Evolutionary conservation across 2,329 filamentous ascomycete species (phyloP), one percentile per base, ranked within the genome.

Genomic region (Pseudocercospora fijiensis): DNA sequence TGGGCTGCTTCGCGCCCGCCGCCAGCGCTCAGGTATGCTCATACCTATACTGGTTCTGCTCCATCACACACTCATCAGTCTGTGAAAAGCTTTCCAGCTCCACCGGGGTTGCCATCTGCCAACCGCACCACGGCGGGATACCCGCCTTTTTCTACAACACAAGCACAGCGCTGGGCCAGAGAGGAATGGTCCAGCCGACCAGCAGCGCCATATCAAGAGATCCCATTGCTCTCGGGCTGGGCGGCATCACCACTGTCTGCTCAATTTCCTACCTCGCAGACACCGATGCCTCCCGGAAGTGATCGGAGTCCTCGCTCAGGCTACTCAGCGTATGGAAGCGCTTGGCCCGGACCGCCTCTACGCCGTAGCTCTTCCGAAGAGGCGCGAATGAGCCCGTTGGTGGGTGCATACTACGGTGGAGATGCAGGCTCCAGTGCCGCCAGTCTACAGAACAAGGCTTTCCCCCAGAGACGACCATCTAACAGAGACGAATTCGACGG

Each of bases 401-500:
- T 65, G 20, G 67, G 66, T 57, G 53, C 28, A 18, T 67, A 70
- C 60, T 74, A 70, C 61, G 66, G 65, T 37, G 67, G 65, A 58
- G 71, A 71, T 26, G 62, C 65, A n/a, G 63, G 64, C 20, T 66
- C 66, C 8, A 70, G 64, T 55, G 63, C 65, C 18, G 61, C 68
- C 13, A 70, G 67, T 58, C 63, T 72, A 24, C 68, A 72, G 45
- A 65, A 60, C 51, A 73, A 70, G 63, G 64, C 67, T 30, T 70
- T 69, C 45, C 67, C 67, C 45, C 88, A 90, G 74, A 84, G 90
- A 70, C 85, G 89, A 28, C 87, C 90, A 26, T 91, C 89, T 47
- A 93, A 93, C 79, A 85, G 91, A 65, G 91, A 96, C 81, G 91
- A 95, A 78, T 96, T 96, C 78, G 91, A 95, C 78, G 91, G 91